A percentile compares a stretch with the other conserved stretches of the same genome.
Conservation (phyloP, 164 flowering plant genomes). For the Warburgia ugandensis region DNA sequence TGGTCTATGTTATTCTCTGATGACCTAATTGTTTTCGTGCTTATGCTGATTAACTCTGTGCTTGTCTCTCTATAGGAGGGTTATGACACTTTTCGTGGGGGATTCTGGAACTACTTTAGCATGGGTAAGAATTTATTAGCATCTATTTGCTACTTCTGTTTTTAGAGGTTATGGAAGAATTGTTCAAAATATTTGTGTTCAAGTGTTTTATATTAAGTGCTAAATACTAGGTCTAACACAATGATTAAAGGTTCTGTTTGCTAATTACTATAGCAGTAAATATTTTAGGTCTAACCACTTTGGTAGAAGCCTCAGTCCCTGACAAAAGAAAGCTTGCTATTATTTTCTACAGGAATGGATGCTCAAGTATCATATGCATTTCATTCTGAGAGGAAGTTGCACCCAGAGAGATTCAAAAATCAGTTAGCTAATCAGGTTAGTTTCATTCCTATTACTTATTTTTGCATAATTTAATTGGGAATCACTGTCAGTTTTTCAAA, state of each 20-base stretch:
- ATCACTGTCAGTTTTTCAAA: too few relatives aligned
- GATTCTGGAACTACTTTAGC: slow-evolving; percentile 98
- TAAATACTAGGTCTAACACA: too few relatives aligned
- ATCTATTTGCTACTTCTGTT: background rate
- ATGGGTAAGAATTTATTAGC: slow-evolving; percentile 55
- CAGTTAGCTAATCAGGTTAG: slow-evolving; percentile 85
- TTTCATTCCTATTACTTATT: background rate
- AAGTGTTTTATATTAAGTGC: too few relatives aligned
- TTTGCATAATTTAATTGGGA: too few relatives aligned
- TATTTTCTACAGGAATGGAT: slow-evolving; percentile 68
- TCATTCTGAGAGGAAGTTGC: slow-evolving; percentile 81
- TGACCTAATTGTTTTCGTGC: too few relatives aligned
- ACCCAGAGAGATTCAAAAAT: slow-evolving; percentile 91
- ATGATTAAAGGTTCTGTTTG: too few relatives aligned
- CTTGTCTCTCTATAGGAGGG: slow-evolving; percentile 52
- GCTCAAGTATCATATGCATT: slow-evolving; percentile 97
- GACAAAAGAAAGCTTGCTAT: too few relatives aligned
- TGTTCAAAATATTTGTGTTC: too few relatives aligned
- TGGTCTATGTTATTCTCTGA: too few relatives aligned
- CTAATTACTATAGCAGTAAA: too few relatives aligned
- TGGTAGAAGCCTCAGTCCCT: too few relatives aligned
- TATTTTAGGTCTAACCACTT: too few relatives aligned
- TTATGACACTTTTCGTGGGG: slow-evolving; percentile 78
- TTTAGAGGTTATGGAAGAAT: background rate
- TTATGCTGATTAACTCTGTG: background rate